Conservation (phyloP, 2,329 filamentous ascomycete genomes). For the Fusarium tanahbumbuense region DNA sequence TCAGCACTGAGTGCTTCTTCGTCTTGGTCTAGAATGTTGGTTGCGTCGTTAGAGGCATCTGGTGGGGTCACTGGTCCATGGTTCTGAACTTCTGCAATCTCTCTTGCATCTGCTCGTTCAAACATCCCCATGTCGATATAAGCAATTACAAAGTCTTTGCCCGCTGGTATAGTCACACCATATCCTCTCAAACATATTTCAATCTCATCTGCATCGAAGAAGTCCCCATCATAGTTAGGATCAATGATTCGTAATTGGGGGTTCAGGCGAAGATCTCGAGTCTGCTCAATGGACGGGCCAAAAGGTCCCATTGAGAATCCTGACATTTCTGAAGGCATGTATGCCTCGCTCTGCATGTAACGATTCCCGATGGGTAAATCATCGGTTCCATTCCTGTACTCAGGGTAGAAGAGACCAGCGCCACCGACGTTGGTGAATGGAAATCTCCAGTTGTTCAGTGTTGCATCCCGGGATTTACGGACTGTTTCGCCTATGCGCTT, state of each 20-base stretch:
- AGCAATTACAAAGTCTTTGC: neutral
- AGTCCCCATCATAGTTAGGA: neutral
- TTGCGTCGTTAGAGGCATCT: neutral
- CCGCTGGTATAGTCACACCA: neutral
- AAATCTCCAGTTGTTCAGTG: constrained; percentile 13
- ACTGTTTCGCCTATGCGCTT: neutral
- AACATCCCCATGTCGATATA: constrained; percentile 18
- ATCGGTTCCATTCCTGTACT: fast-evolving
- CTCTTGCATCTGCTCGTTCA: neutral
- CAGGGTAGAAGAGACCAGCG: neutral
- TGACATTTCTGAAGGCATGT: constrained; percentile 7
- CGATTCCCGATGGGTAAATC: neutral
- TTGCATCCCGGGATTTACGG: neutral
- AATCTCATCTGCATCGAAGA: constrained; percentile 7
- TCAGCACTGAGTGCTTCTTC: neutral
- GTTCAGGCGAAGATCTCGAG: neutral
- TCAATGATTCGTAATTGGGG: constrained; percentile 5
- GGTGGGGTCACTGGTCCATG: neutral
- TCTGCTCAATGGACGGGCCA: neutral
- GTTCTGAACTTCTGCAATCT: neutral
- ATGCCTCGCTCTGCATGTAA: neutral
- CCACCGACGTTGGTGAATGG: constrained; percentile 9
- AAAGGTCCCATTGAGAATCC: constrained; percentile 14
- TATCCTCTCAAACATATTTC: constrained; percentile 14
- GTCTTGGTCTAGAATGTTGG: neutral